phyloP scores from a whole-genome alignment of 2,329 filamentous ascomycete species.

The Parastagonospora avenae region DNA sequence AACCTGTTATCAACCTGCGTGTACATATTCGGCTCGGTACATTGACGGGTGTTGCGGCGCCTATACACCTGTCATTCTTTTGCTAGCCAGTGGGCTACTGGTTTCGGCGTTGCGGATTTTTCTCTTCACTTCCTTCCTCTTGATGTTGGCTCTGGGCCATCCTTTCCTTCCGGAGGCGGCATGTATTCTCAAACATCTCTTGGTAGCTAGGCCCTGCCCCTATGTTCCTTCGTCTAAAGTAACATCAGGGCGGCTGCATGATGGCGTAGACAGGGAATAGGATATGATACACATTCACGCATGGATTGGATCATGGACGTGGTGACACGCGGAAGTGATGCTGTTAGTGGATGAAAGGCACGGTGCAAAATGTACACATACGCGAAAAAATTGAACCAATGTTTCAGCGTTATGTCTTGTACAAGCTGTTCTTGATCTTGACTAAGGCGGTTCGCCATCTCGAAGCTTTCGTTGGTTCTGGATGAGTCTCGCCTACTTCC shows the following conservation, averaged over 20 bases:
- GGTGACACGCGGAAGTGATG: neutral
- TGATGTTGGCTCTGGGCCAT: conserved; percentile 11
- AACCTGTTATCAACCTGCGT: conserved; percentile 19
- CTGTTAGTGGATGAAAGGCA: neutral
- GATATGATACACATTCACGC: neutral
- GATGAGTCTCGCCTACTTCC: neutral
- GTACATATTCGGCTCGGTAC: conserved; percentile 25
- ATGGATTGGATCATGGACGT: neutral
- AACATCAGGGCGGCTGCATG: conserved; percentile 5
- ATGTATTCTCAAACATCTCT: conserved; percentile 10
- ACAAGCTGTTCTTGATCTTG: neutral
- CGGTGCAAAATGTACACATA: neutral
- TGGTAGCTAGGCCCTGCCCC: neutral
- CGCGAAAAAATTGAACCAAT: neutral
- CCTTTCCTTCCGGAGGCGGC: conserved; percentile 13
- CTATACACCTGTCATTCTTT: conserved; percentile 11
- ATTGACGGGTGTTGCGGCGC: conserved; percentile 28
- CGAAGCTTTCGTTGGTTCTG: no score
- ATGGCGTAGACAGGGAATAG: conserved; percentile 2
- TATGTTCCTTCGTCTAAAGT: conserved; percentile 4
- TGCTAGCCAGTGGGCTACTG: conserved; percentile 5
- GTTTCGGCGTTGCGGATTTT: conserved; percentile 14
- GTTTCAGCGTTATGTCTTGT: no score
- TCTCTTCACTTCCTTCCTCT: neutral
- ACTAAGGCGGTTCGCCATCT: neutral